Base-by-base conservation (phyloP, 148 eudicot species). In the Tetragonia tetragonoides region DNA sequence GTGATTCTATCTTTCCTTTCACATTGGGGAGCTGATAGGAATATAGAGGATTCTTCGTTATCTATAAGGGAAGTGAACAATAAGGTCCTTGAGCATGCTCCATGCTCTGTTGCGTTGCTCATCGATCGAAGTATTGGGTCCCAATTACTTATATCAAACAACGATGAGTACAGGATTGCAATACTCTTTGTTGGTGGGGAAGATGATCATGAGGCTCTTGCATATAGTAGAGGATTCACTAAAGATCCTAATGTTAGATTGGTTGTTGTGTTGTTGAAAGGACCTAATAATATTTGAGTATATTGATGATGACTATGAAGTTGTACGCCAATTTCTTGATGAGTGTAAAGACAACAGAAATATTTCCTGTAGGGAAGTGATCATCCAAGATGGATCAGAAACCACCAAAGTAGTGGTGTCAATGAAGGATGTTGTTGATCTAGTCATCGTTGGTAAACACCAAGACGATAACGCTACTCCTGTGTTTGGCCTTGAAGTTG, bases 81-180 rank as follows among this genome's bases (percentile, higher is more conserved):
- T 0, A 76, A 10, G 66, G 83, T 88, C n/a, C 85, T 89, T 16
- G 72, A 84, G 68, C 84, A 79, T 0, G 78, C 89, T 0, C 89
- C 93, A 3, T 89, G 93, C 42, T 83, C 90, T 11, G 84, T 89
- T 7, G 90, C 85, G 2, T 56, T 87, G 21, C 42, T 87, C 0
- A 70, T 89, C 7, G 93, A 89, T 62, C 79, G 88, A 2, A 85
- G 83, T 5, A 66, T 75, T 5, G 49, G 42, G 17, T 72, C 66
- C 37, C 80, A 78, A 37, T 39, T 75, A 17, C 70, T 41, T 6
- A 69, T 74, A 3, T 37, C 68, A 0, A 65, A 74, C 38, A 68
- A 68, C 0, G 37, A 14, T 11, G 44, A 68, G 0, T 79, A 75
- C 39, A 73, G 70, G 5, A 60, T 86, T 0, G 81, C 86, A 0